These are phyloP conservation scores for Solanum hybrid DNA, from an alignment of 305 asterid genomes.

Conservation along the genomic window DNA sequence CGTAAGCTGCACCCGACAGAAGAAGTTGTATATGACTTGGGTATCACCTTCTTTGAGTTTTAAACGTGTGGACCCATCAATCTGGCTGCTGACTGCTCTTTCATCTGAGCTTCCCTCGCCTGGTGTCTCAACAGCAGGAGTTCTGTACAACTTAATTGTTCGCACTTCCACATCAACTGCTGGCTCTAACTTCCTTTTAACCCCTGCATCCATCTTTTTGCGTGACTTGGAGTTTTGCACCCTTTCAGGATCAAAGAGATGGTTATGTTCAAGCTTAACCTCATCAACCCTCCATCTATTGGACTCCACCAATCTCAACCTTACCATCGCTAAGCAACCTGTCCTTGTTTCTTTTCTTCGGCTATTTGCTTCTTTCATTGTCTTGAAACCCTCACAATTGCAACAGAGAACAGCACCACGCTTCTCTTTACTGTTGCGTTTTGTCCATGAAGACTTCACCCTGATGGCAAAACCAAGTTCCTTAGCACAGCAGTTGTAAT, in stretches of 20 bases:
- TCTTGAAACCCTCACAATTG: constrained; percentile 77
- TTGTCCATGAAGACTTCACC: constrained; percentile 79
- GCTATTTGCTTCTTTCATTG: constrained; percentile 54
- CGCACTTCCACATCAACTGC: constrained; percentile 42
- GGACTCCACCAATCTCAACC: constrained; percentile 61
- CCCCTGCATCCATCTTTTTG: constrained; percentile 50
- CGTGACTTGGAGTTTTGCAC: constrained; percentile 58
- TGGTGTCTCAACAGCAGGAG: constrained; percentile 40
- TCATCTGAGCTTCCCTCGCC: constrained; percentile 42
- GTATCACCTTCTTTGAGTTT: constrained; percentile 43
- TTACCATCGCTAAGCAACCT: constrained; percentile 77
- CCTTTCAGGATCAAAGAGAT: constrained; percentile 64
- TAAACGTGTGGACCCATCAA: constrained; percentile 27
- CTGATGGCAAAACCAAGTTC: constrained; percentile 66
- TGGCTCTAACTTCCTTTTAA: constrained; percentile 51
- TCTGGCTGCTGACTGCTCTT: constrained; percentile 21
- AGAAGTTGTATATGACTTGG: constrained; percentile 34
- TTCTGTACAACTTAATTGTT: constrained; percentile 57
- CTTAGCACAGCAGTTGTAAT: constrained; percentile 55
- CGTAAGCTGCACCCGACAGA: constrained; percentile 39
- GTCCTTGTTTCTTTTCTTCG: constrained; percentile 78
- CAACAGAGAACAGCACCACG: constrained; percentile 83
- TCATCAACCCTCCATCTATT: constrained; percentile 71
- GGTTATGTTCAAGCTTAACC: constrained; percentile 64
- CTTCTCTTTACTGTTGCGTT: constrained; percentile 77